phyloP scores from a whole-genome alignment of 1,284 basidiomycete genomes.

The Cutaneotrichosporon spelunceum region DNA sequence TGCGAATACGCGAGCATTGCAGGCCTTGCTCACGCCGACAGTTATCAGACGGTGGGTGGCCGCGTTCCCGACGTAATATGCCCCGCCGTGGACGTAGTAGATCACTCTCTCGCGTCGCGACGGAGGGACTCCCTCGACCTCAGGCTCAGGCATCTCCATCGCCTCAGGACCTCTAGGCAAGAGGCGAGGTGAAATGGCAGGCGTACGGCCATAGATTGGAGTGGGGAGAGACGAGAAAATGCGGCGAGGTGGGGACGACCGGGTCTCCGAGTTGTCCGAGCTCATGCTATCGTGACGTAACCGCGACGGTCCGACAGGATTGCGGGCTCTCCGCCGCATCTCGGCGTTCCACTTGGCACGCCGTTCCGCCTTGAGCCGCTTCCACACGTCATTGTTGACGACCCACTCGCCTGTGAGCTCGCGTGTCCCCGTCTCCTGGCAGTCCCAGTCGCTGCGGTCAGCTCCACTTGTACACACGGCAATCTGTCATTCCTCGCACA shows the following conservation, averaged over 20 bases:
- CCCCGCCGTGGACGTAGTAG: constrained; percentile 91
- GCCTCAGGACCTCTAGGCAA: not conserved
- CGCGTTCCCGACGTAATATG: constrained; percentile 90
- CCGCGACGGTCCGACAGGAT: constrained; percentile 16
- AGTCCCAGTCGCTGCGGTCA: constrained; percentile 61
- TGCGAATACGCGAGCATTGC: constrained; percentile 92
- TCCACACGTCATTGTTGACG: constrained; percentile 86
- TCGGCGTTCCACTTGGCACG: constrained; percentile 49
- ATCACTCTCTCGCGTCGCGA: constrained; percentile 71
- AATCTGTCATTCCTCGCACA: not conserved
- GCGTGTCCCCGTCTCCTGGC: constrained; percentile 68
- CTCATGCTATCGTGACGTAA: constrained; percentile 10
- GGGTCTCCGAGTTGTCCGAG: not conserved
- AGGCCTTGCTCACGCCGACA: constrained; percentile 84
- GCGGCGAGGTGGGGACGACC: not conserved
- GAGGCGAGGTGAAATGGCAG: not conserved
- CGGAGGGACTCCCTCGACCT: constrained; percentile 26
- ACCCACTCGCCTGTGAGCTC: constrained; percentile 96
- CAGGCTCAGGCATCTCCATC: constrained; percentile 18
- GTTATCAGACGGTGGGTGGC: constrained; percentile 91
- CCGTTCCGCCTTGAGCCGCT: constrained; percentile 79
- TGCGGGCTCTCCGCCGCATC: constrained; percentile 13
- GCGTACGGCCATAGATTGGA: constrained; percentile 4
- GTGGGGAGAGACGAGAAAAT: constrained; percentile 1
- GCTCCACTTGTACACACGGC: not conserved